Percentiles rank a stretch among this genome's conserved stretches.
These are phyloP conservation scores for Skeletonema tropicum DNA, from an alignment of 108 stramenopile species.

Conservation along the genomic window DNA sequence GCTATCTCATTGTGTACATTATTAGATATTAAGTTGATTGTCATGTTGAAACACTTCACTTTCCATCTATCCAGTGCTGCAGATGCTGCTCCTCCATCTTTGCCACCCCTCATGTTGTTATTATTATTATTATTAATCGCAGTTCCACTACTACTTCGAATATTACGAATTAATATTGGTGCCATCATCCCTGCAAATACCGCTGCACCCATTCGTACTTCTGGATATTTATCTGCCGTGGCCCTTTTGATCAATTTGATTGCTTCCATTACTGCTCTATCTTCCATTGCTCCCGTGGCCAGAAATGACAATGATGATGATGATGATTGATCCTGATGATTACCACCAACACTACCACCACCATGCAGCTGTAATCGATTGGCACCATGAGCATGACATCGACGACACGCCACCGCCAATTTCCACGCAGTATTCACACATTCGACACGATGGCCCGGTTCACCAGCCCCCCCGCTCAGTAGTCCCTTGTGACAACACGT, in stretches of 20 bases:
- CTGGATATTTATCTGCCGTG: slow-evolving; percentile 70
- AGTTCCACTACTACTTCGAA: slow-evolving; percentile 19
- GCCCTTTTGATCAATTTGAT: slow-evolving; percentile 73
- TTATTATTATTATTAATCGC: too few species aligned
- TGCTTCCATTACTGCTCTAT: slow-evolving; percentile 63
- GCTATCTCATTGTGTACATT: too few species aligned
- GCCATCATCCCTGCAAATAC: slow-evolving; percentile 61
- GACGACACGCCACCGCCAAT: slow-evolving; percentile 68
- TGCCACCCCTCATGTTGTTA: slow-evolving; percentile 20
- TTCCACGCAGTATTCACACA: slow-evolving; percentile 62
- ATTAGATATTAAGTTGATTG: too few species aligned
- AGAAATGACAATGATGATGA: slow-evolving; percentile 35
- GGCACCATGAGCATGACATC: slow-evolving; percentile 27
- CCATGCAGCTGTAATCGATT: slow-evolving; percentile 27
- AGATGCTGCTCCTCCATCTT: slow-evolving; percentile 34
- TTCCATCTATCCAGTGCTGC: slow-evolving; percentile 48
- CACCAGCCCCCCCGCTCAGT: slow-evolving; percentile 55
- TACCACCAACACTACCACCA: not conserved
- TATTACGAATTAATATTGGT: slow-evolving; percentile 64
- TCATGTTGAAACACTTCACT: too few species aligned
- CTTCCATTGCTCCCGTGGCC: slow-evolving; percentile 72
- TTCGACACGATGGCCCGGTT: slow-evolving; percentile 78
- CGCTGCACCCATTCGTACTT: slow-evolving; percentile 71
- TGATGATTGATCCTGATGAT: too few species aligned
- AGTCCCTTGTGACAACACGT: slow-evolving; percentile 69